Conservation (phyloP, 805 yeast genomes). For the Pichia heedii region DNA sequence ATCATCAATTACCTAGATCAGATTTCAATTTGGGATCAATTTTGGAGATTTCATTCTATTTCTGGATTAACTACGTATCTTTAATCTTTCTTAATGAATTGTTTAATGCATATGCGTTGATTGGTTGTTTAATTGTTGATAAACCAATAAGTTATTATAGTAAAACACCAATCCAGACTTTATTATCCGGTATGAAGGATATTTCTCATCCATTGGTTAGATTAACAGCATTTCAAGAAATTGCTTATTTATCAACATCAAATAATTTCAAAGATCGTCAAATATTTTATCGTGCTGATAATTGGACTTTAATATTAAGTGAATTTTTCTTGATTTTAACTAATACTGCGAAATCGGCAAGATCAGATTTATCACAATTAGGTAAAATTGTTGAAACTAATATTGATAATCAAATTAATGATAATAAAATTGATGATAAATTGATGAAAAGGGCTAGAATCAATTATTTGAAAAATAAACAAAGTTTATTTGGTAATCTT, state of each 20-base stretch:
- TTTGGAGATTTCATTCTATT: neutral
- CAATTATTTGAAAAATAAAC: slow-evolving; percentile 2
- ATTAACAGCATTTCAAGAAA: slow-evolving; percentile 67
- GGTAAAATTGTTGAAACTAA: neutral
- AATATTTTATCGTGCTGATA: slow-evolving; percentile 38
- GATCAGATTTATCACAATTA: slow-evolving; percentile 16
- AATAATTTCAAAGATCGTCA: slow-evolving; percentile 38
- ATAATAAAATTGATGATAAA: neutral
- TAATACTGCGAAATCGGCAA: slow-evolving; percentile 23
- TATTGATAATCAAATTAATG: too few relatives aligned
- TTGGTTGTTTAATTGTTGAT: slow-evolving; percentile 64
- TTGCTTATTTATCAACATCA: slow-evolving; percentile 53
- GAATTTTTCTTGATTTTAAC: slow-evolving; percentile 52
- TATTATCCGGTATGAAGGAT: slow-evolving; percentile 55
- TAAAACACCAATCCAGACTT: slow-evolving; percentile 52
- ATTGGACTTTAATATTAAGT: slow-evolving; percentile 51
- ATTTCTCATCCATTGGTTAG: slow-evolving; percentile 37
- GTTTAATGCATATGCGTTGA: slow-evolving; percentile 55
- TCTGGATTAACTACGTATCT: slow-evolving; percentile 29
- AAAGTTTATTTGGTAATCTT: slow-evolving; percentile 22
- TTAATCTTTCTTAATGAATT: slow-evolving; percentile 53
- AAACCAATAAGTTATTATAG: slow-evolving; percentile 52
- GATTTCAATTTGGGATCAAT: slow-evolving; percentile 5
- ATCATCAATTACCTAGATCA: slow-evolving; percentile 32
- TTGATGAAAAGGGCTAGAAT: neutral